These are phyloP conservation scores for Lasiosphaeris hirsuta DNA, from an alignment of 495 filamentous ascomycete genomes.

Conservation along the genomic window DNA sequence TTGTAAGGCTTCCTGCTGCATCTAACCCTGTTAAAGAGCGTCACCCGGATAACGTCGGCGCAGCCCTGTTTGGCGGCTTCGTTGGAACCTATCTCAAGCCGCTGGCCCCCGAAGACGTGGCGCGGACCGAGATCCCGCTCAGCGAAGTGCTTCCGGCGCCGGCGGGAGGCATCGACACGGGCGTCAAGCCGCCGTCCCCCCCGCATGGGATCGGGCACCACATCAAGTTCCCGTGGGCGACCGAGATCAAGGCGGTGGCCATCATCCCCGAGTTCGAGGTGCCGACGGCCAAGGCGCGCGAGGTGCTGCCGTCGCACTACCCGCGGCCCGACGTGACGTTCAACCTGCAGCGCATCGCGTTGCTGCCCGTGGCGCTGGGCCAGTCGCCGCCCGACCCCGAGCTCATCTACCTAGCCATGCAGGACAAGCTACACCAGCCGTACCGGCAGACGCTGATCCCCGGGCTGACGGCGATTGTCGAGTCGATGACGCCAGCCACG, in stretches of 20 bases:
- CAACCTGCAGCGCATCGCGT: conserved; percentile 87
- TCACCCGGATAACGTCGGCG: conserved; percentile 95
- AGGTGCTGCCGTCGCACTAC: conserved; percentile 74
- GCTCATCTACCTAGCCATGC: conserved; percentile 94
- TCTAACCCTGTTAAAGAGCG: conserved; percentile 54
- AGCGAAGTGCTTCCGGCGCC: conserved; percentile 87
- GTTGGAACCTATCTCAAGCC: conserved; percentile 93
- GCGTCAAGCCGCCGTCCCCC: conserved; percentile 77
- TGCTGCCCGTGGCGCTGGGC: conserved; percentile 82
- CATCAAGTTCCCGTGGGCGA: conserved; percentile 85
- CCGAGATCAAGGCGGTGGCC: conserved; percentile 89
- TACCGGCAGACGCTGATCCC: conserved; percentile 88
- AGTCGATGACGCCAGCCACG: conserved; percentile 75
- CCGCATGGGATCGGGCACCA: conserved; percentile 88
- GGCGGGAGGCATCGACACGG: conserved; percentile 84
- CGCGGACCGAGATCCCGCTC: conserved; percentile 87
- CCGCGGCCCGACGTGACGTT: conserved; percentile 79
- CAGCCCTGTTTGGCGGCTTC: conserved; percentile 93
- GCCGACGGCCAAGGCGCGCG: conserved; percentile 79
- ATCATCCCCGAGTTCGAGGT: conserved; percentile 95
- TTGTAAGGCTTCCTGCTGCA: not conserved
- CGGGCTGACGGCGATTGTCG: conserved; percentile 83
- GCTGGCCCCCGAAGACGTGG: conserved; percentile 77
- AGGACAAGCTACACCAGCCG: conserved; percentile 94
- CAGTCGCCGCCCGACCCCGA: conserved; percentile 86